Evolutionary conservation across 805 yeast genomes (phyloP).

Genomic region (Myxozyma geophila): DNA sequence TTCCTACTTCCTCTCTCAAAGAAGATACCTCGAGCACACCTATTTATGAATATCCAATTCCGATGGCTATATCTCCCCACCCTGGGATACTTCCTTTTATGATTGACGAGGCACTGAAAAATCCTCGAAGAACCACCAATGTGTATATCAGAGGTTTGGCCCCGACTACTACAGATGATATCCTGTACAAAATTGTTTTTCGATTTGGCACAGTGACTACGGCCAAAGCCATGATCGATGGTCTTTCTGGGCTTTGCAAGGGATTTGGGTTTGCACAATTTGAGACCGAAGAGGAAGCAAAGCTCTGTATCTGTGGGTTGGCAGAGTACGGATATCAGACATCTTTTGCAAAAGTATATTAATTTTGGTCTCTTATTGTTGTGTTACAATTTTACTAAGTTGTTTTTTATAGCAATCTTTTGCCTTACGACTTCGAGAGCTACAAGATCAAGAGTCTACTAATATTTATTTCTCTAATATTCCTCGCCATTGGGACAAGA

Average conservation of each 20-base stretch:
- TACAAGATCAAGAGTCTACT: constrained; percentile 37
- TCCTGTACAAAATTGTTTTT: constrained; percentile 49
- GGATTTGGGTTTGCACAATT: constrained; percentile 53
- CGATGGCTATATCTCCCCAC: constrained; percentile 31
- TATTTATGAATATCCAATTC: constrained; percentile 17
- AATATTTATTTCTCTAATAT: constrained; percentile 39
- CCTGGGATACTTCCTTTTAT: constrained; percentile 14
- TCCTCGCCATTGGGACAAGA: constrained; percentile 38
- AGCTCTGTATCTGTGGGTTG: constrained; percentile 36
- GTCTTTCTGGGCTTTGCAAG: constrained; percentile 36
- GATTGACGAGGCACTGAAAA: constrained; percentile 35
- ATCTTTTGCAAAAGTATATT: constrained; percentile 37
- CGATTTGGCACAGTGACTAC: constrained; percentile 55
- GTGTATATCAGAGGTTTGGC: constrained; percentile 70
- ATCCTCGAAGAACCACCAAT: constrained; percentile 51
- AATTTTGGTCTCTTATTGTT: background rate
- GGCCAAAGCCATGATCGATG: constrained; percentile 56
- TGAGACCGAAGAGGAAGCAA: constrained; percentile 39
- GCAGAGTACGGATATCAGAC: constrained; percentile 39
- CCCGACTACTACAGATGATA: constrained; percentile 56
- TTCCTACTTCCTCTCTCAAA: background rate
- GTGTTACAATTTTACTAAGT: background rate
- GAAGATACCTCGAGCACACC: background rate
- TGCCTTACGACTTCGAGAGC: constrained; percentile 35
- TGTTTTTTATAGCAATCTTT: constrained; percentile 30